Evolutionary conservation across 2,329 filamentous ascomycete species (phyloP).

Genomic region (Scleromitrula shiraiana): DNA sequence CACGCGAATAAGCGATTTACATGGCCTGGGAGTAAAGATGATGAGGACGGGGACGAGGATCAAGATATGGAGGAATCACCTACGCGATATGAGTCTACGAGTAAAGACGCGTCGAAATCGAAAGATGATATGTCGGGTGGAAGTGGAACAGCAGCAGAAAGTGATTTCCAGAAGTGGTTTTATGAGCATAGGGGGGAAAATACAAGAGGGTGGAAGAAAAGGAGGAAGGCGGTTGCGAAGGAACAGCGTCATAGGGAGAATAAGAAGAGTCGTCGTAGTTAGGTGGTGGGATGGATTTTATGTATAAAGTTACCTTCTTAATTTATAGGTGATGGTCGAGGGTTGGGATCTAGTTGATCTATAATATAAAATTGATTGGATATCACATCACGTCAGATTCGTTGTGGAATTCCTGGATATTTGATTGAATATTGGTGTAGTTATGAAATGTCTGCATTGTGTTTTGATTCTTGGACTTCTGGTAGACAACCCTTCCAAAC

Average conservation of each 20-base stretch:
- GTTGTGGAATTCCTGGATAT: too few relatives aligned
- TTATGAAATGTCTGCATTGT: too few relatives aligned
- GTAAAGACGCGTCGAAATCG: too few relatives aligned
- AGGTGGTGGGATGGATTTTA: too few relatives aligned
- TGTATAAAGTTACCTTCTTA: too few relatives aligned
- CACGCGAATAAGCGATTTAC: slow-evolving; percentile 59
- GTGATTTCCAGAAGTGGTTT: slow-evolving; percentile 59
- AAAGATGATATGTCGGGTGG: slow-evolving; percentile 20
- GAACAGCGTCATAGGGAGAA: slow-evolving; percentile 61
- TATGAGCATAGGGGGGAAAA: slow-evolving; percentile 59
- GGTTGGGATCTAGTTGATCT: neutral
- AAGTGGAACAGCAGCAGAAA: slow-evolving; percentile 25
- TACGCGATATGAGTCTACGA: neutral
- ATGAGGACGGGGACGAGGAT: slow-evolving; percentile 37
- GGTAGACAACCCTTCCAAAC: too few relatives aligned
- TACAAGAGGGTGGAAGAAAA: slow-evolving; percentile 58
- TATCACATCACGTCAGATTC: too few relatives aligned
- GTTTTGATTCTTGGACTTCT: too few relatives aligned
- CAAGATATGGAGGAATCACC: slow-evolving; percentile 16
- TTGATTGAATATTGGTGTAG: too few relatives aligned
- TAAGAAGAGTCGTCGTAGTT: slow-evolving; percentile 38
- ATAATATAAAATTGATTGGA: too few relatives aligned
- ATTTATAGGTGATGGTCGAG: neutral
- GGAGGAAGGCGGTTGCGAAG: slow-evolving; percentile 55
- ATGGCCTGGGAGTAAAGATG: slow-evolving; percentile 41